These are phyloP conservation scores for Cadophora sp. DNA, from an alignment of 2,329 filamentous ascomycete genomes.

Conservation along the genomic window DNA sequence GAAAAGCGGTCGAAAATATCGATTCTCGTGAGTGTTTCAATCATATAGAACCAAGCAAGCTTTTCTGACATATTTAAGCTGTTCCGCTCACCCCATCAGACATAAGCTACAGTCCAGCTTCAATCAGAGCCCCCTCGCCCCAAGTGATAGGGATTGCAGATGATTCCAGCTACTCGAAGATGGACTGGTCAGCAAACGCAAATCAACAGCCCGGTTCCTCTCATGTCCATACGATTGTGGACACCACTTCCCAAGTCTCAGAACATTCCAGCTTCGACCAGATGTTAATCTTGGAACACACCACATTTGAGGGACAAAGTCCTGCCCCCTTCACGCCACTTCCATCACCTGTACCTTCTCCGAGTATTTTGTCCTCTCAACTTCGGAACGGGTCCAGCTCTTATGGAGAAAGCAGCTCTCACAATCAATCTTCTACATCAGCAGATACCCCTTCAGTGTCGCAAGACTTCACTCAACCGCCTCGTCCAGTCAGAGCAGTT, in stretches of 20 bases:
- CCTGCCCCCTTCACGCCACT: constrained; percentile 12
- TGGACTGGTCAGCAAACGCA: background rate
- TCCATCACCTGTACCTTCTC: background rate
- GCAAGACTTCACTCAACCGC: background rate
- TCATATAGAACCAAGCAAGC: too few relatives aligned
- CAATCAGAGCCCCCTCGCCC: background rate
- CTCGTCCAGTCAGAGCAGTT: background rate
- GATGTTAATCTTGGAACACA: background rate
- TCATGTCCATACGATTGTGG: background rate
- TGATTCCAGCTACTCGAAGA: background rate
- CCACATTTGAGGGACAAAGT: constrained; percentile 4
- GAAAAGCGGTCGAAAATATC: too few relatives aligned
- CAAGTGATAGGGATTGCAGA: background rate
- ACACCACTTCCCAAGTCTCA: background rate
- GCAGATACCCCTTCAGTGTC: background rate
- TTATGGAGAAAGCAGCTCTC: background rate
- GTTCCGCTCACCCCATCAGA: constrained; percentile 19
- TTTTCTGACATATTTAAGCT: background rate
- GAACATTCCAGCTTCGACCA: background rate
- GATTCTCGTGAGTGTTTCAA: background rate
- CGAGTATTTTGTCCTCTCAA: background rate
- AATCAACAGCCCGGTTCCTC: background rate
- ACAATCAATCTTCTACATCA: too few relatives aligned
- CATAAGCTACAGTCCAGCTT: constrained; percentile 18
- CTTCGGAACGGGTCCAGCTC: background rate